A percentile compares a stretch with the other conserved stretches of the same genome.
Conservation (phyloP, 164 flowering plant species). For the Dillenia suffruticosa region DNA sequence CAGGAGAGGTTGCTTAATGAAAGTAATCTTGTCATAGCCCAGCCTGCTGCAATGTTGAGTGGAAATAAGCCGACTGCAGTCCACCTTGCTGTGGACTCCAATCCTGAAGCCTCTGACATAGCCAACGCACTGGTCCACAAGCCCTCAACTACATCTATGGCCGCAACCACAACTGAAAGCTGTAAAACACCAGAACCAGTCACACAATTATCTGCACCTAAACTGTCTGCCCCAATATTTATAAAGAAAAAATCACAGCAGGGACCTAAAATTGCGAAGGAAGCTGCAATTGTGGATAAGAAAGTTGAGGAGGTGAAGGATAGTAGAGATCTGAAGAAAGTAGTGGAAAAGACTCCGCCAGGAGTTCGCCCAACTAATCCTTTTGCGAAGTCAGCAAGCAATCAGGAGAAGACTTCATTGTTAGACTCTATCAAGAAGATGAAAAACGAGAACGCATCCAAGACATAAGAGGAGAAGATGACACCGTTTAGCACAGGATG, state of each 20-base stretch:
- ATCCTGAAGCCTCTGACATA: constrained; percentile 2
- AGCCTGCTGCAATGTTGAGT: constrained; percentile 19
- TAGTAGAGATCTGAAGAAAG: constrained; percentile 1
- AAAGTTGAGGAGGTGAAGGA: constrained; percentile 12
- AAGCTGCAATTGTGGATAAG: constrained; percentile 12
- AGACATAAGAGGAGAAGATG: neutral
- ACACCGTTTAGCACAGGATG: too few species aligned
- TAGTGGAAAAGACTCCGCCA: constrained; percentile 9
- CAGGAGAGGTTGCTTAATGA: constrained; percentile 71
- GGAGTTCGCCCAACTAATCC: constrained; percentile 43
- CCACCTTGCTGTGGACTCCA: neutral
- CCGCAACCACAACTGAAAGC: constrained; percentile 16
- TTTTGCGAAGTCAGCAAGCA: constrained; percentile 51
- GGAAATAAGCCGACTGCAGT: constrained; percentile 19
- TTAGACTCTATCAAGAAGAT: constrained; percentile 63
- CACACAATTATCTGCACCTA: constrained; percentile 22
- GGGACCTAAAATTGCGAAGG: constrained; percentile 17
- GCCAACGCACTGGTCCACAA: constrained; percentile 14
- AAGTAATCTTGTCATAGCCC: constrained; percentile 8
- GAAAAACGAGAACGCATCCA: constrained; percentile 22
- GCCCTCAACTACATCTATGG: constrained; percentile 9
- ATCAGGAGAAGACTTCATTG: constrained; percentile 44
- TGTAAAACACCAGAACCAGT: constrained; percentile 22
- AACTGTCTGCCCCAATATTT: constrained; percentile 36
- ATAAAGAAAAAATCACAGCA: constrained; percentile 40